Evolutionary conservation across 75 land plant genomes (phyloP).

Genomic region (Ceratopteris richardii): DNA sequence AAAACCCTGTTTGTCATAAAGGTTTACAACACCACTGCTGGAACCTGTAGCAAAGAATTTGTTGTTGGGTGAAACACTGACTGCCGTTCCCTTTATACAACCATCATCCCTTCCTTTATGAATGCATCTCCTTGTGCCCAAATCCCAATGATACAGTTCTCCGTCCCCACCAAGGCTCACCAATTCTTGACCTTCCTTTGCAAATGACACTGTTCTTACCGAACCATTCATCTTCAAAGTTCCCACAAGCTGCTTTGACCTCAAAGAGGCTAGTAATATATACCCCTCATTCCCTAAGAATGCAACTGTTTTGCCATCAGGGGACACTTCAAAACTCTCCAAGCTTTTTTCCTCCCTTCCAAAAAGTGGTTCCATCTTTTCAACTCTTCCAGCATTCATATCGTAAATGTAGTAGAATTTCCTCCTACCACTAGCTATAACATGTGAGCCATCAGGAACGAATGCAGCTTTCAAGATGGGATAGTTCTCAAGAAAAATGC

Average conservation of each 20-base stretch:
- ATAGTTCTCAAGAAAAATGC: slow-evolving; percentile 71
- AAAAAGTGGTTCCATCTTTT: slow-evolving; percentile 55
- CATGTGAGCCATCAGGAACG: slow-evolving; percentile 82
- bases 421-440: slow-evolving; percentile 64
- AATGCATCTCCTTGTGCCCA: slow-evolving; percentile 68
- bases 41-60: slow-evolving; percentile 80
- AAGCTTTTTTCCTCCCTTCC: slow-evolving; percentile 90
- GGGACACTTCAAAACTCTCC: slow-evolving; percentile 78
- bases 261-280: slow-evolving; percentile 67
- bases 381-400: slow-evolving; percentile 52
- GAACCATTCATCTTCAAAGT: slow-evolving; percentile 95
- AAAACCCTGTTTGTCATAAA: slow-evolving; percentile 69
- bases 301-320: slow-evolving; percentile 75
- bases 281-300: slow-evolving; percentile 90
- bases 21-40: slow-evolving; percentile 73
- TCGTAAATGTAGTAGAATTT: slow-evolving; percentile 75
- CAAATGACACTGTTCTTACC: slow-evolving; percentile 62
- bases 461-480: slow-evolving; percentile 80
- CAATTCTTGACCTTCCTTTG: slow-evolving; percentile 55
- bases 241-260: slow-evolving; percentile 66
- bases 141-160: slow-evolving; percentile 88
- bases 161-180: slow-evolving; percentile 92
- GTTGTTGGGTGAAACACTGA: slow-evolving; percentile 58
- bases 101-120: slow-evolving; percentile 87
- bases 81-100: slow-evolving; percentile 56